phyloP scores from a whole-genome alignment of 148 eudicot genomes.

The Spergularia marina region DNA sequence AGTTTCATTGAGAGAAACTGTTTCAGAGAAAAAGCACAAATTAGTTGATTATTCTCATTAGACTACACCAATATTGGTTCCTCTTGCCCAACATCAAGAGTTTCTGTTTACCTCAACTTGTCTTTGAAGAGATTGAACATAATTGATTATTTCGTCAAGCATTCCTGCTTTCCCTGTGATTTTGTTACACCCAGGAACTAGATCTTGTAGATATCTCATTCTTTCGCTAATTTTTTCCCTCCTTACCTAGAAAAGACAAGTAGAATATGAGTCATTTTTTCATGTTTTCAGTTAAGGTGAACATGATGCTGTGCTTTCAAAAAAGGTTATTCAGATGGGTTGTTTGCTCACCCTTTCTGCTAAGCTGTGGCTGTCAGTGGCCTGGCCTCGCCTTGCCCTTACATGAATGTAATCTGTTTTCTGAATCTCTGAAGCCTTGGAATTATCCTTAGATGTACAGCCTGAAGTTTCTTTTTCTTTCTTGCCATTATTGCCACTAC shows the following conservation, averaged over 20 bases:
- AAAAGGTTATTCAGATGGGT: neutral
- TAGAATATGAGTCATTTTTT: slow-evolving; percentile 5
- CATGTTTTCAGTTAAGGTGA: neutral
- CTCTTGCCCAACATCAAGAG: neutral
- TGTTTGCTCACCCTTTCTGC: slow-evolving; percentile 77
- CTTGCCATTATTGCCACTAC: slow-evolving; percentile 23
- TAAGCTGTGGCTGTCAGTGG: slow-evolving; percentile 98
- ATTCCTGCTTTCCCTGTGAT: slow-evolving; percentile 97
- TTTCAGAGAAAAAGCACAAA: slow-evolving; percentile 19
- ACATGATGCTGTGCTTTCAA: neutral
- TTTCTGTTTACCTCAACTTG: slow-evolving; percentile 82
- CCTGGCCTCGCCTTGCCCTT: slow-evolving; percentile 96
- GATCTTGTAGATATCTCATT: slow-evolving; percentile 90
- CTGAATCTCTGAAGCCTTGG: slow-evolving; percentile 53
- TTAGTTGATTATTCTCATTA: slow-evolving; percentile 8
- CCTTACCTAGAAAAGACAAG: slow-evolving; percentile 54
- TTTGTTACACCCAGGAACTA: slow-evolving; percentile 95
- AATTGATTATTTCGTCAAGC: slow-evolving; percentile 96
- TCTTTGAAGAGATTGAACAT: slow-evolving; percentile 96
- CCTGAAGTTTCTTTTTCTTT: slow-evolving; percentile 47
- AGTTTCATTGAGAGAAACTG: slow-evolving; percentile 97
- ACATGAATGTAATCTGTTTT: slow-evolving; percentile 92
- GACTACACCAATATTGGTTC: neutral
- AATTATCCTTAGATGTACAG: slow-evolving; percentile 54
- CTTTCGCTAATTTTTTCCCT: slow-evolving; percentile 95